Percentiles rank a stretch among this genome's conserved stretches.
phyloP scores from a whole-genome alignment of 2,329 filamentous ascomycete species.

The Fusarium sp. region DNA sequence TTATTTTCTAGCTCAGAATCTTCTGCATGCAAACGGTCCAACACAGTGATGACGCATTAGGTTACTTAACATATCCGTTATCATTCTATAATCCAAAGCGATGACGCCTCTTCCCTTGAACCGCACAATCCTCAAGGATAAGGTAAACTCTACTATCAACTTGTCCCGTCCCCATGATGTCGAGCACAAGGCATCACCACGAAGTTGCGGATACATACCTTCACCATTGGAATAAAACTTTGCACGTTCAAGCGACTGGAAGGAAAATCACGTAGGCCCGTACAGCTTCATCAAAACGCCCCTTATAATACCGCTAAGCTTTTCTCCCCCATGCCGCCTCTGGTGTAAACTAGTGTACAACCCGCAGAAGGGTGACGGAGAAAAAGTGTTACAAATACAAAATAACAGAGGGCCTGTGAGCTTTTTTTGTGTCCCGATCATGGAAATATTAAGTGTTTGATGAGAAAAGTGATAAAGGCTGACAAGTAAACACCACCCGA shows the following conservation, averaged over 20 bases:
- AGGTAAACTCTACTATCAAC: neutral
- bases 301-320: conserved; percentile 46
- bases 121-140: neutral
- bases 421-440: conserved; percentile 42
- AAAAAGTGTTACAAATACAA: conserved; percentile 49
- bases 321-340: conserved; percentile 45
- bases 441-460: conserved; percentile 45
- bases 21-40: neutral
- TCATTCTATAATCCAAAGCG: neutral
- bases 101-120: conserved; percentile 8
- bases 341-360: conserved; percentile 49
- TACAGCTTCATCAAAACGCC: conserved; percentile 42
- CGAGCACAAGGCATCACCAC: neutral
- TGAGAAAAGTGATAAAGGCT: conserved; percentile 42
- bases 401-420: conserved; percentile 40
- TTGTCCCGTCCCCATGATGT: neutral
- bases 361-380: conserved; percentile 46
- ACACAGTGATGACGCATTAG: neutral
- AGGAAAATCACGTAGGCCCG: conserved; percentile 4
- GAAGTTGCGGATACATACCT: neutral
- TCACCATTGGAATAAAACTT: neutral
- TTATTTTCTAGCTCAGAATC: neutral
- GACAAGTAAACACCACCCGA: conserved; percentile 40
- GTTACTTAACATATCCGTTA: neutral
- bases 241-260: neutral